A percentile compares a stretch with the other conserved stretches of the same genome.
Evolutionary conservation across 345 rosid species (phyloP).

Genomic region (Boechera divaricarpa): DNA sequence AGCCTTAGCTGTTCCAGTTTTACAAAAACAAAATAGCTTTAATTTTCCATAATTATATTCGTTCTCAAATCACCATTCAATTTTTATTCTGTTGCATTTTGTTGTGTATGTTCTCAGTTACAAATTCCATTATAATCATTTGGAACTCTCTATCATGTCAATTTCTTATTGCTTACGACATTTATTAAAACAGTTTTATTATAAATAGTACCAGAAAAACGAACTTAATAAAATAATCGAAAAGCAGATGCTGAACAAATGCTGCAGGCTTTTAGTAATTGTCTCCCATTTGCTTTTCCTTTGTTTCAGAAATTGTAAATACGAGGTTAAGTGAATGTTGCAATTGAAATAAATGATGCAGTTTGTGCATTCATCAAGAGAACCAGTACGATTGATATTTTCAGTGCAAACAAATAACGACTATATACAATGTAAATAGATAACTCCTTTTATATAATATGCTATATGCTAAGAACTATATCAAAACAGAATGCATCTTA

Average conservation of each 20-base stretch:
- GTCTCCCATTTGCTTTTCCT: conserved; percentile 34
- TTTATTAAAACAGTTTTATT: not conserved
- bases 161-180: not conserved
- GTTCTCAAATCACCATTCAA: not conserved
- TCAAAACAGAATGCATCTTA: not conserved
- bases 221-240: not conserved
- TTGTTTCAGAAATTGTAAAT: conserved; percentile 28
- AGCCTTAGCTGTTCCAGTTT: no score
- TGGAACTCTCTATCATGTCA: not conserved
- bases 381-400: conserved; percentile 11
- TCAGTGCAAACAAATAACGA: not conserved
- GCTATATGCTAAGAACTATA: not conserved
- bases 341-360: conserved; percentile 27
- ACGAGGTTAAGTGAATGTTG: conserved; percentile 31
- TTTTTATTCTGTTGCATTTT: not conserved
- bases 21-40: not conserved
- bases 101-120: not conserved
- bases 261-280: conserved; percentile 40
- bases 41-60: not conserved
- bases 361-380: conserved; percentile 17
- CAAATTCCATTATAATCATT: not conserved
- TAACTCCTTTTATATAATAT: not conserved
- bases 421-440: not conserved
- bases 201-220: not conserved
- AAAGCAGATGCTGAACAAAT: conserved; percentile 30